A percentile compares a stretch with the other conserved stretches of the same genome.
These are phyloP conservation scores for Neospermospora avenae DNA, from an alignment of 2,329 filamentous ascomycete genomes.

Conservation along the genomic window DNA sequence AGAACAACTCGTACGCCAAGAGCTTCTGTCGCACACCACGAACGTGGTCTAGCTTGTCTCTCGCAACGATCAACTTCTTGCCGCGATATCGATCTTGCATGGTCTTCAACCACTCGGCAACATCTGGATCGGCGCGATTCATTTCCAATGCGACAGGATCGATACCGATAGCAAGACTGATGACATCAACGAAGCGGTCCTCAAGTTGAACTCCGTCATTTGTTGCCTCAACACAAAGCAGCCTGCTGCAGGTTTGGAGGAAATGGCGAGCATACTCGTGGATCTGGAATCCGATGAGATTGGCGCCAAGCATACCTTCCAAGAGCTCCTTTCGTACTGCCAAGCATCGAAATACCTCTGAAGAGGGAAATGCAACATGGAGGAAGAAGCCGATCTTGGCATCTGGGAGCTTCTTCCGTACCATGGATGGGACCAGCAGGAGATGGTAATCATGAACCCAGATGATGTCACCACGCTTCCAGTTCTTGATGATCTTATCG, in stretches of 20 bases:
- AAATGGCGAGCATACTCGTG: conserved; percentile 93
- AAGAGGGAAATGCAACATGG: conserved; percentile 92
- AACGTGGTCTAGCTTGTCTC: conserved; percentile 91
- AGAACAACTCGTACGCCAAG: conserved; percentile 82
- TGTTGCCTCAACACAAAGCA: conserved; percentile 86
- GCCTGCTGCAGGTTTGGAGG: conserved; percentile 88
- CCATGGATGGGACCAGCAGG: conserved; percentile 81
- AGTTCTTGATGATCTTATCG: conserved; percentile 83
- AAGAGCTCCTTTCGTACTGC: conserved; percentile 83
- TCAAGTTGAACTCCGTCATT: conserved; percentile 86
- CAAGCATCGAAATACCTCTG: conserved; percentile 90
- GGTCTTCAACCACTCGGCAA: conserved; percentile 73
- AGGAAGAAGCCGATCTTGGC: conserved; percentile 96
- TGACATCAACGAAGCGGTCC: conserved; percentile 88
- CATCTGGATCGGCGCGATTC: conserved; percentile 68
- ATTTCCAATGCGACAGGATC: conserved; percentile 73
- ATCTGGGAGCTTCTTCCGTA: conserved; percentile 85
- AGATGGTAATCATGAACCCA: conserved; percentile 98
- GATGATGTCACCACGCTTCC: conserved; percentile 88
- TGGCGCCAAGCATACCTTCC: conserved; percentile 89
- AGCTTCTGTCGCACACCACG: conserved; percentile 92
- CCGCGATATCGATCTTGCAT: conserved; percentile 82
- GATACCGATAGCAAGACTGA: conserved; percentile 84
- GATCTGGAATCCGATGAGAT: conserved; percentile 90
- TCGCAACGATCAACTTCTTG: conserved; percentile 86